These are phyloP conservation scores for Rickenella mellea DNA, from an alignment of 768 basidiomycete species.

Conservation along the genomic window DNA sequence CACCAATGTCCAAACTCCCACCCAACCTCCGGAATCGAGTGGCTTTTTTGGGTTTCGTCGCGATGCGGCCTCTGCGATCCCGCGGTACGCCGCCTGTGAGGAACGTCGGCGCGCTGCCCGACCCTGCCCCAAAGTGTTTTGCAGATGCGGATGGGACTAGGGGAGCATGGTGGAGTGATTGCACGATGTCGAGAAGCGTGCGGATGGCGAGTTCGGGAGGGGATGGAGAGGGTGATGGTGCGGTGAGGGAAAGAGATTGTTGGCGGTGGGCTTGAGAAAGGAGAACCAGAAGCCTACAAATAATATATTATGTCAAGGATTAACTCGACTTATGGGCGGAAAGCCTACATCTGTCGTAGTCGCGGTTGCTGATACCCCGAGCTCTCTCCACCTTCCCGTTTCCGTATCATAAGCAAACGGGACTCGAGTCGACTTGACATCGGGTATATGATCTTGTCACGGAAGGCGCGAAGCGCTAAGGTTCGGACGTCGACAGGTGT, in stretches of 20 bases:
- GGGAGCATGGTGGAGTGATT: not conserved
- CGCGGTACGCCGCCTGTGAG: conserved; percentile 64
- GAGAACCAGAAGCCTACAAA: conserved; percentile 59
- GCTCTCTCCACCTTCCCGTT: conserved; percentile 20
- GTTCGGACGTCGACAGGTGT: conserved; percentile 69
- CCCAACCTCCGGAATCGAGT: too few relatives aligned
- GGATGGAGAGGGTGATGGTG: conserved; percentile 42
- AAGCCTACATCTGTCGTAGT: conserved; percentile 68
- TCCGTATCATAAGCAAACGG: conserved; percentile 30
- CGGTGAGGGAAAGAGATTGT: conserved; percentile 49
- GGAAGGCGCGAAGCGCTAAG: conserved; percentile 70
- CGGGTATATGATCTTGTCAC: conserved; percentile 70
- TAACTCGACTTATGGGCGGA: not conserved
- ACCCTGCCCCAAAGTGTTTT: not conserved
- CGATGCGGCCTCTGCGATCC: conserved; percentile 72
- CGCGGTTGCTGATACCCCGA: conserved; percentile 55
- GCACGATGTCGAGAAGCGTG: conserved; percentile 43
- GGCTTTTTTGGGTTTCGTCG: conserved; percentile 28
- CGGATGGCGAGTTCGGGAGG: conserved; percentile 59
- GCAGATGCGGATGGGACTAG: not conserved
- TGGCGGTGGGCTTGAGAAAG: conserved; percentile 56
- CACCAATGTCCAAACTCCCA: conserved; percentile 15
- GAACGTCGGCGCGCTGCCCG: conserved; percentile 40
- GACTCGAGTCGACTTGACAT: conserved; percentile 45
- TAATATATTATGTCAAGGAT: conserved; percentile 2